Base-by-base conservation (phyloP, 2,329 filamentous ascomycete genomes). In the Clonostachys chloroleuca region DNA sequence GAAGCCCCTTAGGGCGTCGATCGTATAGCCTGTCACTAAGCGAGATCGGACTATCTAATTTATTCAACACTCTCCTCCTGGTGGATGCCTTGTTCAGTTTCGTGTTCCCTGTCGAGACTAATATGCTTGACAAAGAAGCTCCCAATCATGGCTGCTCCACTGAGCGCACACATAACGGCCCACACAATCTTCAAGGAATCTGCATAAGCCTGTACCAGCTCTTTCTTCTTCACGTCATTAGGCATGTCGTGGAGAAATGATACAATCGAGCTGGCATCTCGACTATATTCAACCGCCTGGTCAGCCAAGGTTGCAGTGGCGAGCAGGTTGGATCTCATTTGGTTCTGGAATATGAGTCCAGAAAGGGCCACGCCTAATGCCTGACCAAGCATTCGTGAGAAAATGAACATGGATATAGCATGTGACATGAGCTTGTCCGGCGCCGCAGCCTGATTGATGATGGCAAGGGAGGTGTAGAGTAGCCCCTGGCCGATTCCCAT, bases 321-420 rank as follows among this genome's bases (percentile, higher is more conserved):
- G 36, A 39, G 36, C 36, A 39, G 36, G 36, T 39, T 39, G 14
- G 36, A n/a, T n/a, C 36, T n/a, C 36, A 39, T 39, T 18, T 39
- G 44, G 34, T 42, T 47, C 45, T 66, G 64, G 54, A 75, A 74
- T n/a, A 74, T 62, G 1, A 62, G 56, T 0, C 65, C 65, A 0
- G 69, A 68, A 6, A 79, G 65, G 0, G 71, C 64, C 2, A 77
- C 66, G 5, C 74, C 73, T 54, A 75, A 68, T 4, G 73, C 64
- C 7, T 59, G 52, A 0, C 74, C 75, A 7, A 78, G 65, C 5
- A 58, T 64, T 6, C 74, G 65, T 18, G 36, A n/a, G 36, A 39
- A 39, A 36, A 72, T 61, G 47, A 77, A 78, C 0, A 57, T 54
- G 59, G 65, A 73, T 17, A 66, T 67, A 0, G 61, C 61, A 1